A percentile compares a stretch with the other conserved stretches of the same genome.
Conservation (phyloP, 1,284 basidiomycete genomes). For the Ceratobasidium sp. region DNA sequence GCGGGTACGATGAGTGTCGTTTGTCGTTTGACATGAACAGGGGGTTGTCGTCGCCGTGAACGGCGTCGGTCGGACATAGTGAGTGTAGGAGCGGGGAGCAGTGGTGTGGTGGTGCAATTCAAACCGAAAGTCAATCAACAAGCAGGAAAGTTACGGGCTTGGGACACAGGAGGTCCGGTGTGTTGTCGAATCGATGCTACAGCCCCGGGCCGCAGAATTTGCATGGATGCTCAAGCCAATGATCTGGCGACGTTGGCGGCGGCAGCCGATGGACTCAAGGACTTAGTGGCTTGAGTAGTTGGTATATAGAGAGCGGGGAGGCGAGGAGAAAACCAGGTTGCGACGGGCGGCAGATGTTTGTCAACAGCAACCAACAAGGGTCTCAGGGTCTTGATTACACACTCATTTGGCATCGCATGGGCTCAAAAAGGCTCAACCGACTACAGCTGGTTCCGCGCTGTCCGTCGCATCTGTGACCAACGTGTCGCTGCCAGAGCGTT, state of each 20-base stretch:
- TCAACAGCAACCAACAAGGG: slow-evolving; percentile 11
- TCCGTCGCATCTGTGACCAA: no score
- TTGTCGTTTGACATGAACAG: no score
- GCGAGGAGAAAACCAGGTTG: slow-evolving; percentile 26
- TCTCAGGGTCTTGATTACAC: slow-evolving; percentile 15
- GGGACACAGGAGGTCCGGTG: slow-evolving; percentile 18
- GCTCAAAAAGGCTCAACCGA: no score
- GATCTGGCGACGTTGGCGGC: slow-evolving; percentile 25
- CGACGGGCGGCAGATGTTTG: slow-evolving; percentile 15
- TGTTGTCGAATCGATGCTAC: slow-evolving; percentile 26
- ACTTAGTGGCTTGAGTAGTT: no score
- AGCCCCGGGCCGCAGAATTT: slow-evolving; percentile 41
- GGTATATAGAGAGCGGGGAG: not conserved
- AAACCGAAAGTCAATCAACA: not conserved
- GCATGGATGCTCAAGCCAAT: slow-evolving; percentile 31
- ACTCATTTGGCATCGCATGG: no score
- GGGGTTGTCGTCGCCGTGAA: not conserved
- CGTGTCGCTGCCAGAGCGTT: no score
- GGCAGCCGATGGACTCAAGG: no score
- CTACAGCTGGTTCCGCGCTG: no score
- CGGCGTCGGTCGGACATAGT: slow-evolving; percentile 12
- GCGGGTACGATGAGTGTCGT: slow-evolving; percentile 15
- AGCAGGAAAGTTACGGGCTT: not conserved
- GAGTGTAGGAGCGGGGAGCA: not conserved
- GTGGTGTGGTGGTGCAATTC: not conserved